Base-by-base conservation (phyloP, 139 green algal species). In the Astrephomene gubernaculifera region DNA sequence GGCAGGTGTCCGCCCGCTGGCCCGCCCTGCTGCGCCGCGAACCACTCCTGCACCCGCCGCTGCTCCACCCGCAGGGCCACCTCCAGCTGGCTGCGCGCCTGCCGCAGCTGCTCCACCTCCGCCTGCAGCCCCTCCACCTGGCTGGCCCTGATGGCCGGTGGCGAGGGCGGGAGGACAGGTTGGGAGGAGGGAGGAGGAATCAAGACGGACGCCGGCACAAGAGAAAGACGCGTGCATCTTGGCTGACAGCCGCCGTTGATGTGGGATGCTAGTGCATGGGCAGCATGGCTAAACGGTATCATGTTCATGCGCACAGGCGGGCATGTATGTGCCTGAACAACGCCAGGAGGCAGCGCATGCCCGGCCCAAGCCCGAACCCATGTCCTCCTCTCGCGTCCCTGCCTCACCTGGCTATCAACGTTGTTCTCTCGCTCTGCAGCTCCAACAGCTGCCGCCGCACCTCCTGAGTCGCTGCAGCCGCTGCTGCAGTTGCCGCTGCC, bases 31-130 rank as follows among this genome's bases (percentile, higher is more conserved):
- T 88, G 64, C 14, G 73, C n/a, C n/a, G n/a, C 65, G 45, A 80
- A 86, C 35, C 73, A 86, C 80, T 79, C 80, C 27, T 69, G 60
- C 12, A 67, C 80, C 33, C 80, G 80, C 22, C 74, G 83, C 65
- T 88, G 83, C 74, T 88, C 83, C 9, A 25, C 73, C 4, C 45
- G 33, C 19, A 88, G 74, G 12, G 83, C 83, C 35, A 35, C 52
- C 49, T 84, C 83, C 44, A 88, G 65, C 73, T 88, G 83, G 29
- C 29, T 22, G 8, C 79, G 73, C 52, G 54, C 44, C 33, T 71
- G 35, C 0, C 74, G 61, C 5, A 74, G 65, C n/a, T 63, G 8
- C 52, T 88, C 83, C 64, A 85, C 25, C 83, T 88, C 76, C 22
- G 60, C n/a, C 39, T 24, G 22, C 29, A 83, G 41, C 24, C 29